Evolutionary conservation across 2,329 filamentous ascomycete genomes (phyloP).

Genomic region (Macrophomina pseudophaseolina): DNA sequence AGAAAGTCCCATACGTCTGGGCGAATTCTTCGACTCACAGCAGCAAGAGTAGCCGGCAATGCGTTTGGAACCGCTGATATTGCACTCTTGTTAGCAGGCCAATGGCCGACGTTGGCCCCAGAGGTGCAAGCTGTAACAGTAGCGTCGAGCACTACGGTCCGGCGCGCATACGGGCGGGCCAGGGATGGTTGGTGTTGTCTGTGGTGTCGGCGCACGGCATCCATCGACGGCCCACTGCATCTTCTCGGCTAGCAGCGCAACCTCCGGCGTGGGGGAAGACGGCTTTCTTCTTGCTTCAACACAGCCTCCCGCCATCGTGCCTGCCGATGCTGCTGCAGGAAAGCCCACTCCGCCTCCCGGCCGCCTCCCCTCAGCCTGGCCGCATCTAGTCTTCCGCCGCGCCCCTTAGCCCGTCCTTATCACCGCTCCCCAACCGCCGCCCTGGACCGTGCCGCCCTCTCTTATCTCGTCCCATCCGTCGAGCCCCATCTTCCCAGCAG

Average conservation of each 20-base stretch:
- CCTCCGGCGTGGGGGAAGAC: background rate
- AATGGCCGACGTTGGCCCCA: background rate
- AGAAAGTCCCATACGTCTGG: too few species aligned
- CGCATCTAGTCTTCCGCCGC: background rate
- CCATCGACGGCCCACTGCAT: background rate
- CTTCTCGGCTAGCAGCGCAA: background rate
- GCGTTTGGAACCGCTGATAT: too few species aligned
- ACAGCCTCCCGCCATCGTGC: background rate
- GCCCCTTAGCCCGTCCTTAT: background rate
- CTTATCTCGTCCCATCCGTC: slow-evolving; percentile 10
- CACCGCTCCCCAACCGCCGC: background rate
- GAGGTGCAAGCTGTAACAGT: too few species aligned
- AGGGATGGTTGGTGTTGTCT: background rate
- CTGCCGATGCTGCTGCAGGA: background rate
- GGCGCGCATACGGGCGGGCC: background rate
- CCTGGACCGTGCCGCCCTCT: background rate
- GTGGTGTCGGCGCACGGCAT: background rate
- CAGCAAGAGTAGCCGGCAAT: too few species aligned
- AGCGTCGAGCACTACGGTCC: background rate
- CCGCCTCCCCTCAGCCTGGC: background rate
- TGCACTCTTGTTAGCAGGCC: too few species aligned
- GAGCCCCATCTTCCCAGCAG: background rate
- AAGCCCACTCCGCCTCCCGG: background rate
- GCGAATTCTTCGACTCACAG: too few species aligned
- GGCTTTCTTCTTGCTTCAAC: background rate